Conservation (phyloP, 2,329 filamentous ascomycete species). For the Rosellinia necatrix region DNA sequence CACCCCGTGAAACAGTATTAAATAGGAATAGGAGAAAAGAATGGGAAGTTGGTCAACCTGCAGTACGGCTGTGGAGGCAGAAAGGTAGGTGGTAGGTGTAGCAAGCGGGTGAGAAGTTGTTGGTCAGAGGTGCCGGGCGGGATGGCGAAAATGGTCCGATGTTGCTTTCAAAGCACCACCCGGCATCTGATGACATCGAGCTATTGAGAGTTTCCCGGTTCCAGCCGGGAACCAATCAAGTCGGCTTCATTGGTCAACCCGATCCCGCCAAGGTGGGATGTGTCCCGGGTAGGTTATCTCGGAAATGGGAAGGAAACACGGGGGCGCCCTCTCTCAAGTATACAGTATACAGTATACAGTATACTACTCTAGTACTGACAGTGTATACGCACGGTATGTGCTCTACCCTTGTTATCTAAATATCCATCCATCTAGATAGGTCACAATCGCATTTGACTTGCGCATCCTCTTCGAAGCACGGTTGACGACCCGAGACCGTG, state of each 20-base stretch:
- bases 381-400: constrained; percentile 1
- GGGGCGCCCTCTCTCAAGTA: neutral
- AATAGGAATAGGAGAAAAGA: neutral
- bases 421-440: no score
- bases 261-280: neutral
- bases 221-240: constrained; percentile 46
- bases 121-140: no score
- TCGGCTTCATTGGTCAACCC: constrained; percentile 38
- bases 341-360: no score
- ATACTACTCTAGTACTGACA: neutral
- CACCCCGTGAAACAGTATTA: neutral
- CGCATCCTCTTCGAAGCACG: no score
- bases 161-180: constrained; percentile 29
- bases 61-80: neutral
- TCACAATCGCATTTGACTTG: neutral
- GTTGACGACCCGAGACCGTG: no score
- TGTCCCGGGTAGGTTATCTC: constrained; percentile 2
- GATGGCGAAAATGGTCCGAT: constrained; percentile 39
- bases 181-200: constrained; percentile 38
- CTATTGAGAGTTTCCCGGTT: constrained; percentile 37
- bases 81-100: neutral
- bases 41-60: neutral
- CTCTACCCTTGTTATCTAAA: no score
- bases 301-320: neutral
- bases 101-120: constrained; percentile 12